Evolutionary conservation across 202 grass and related monocot genomes (phyloP).

Genomic region (Bolboschoenoplectus hybrid): DNA sequence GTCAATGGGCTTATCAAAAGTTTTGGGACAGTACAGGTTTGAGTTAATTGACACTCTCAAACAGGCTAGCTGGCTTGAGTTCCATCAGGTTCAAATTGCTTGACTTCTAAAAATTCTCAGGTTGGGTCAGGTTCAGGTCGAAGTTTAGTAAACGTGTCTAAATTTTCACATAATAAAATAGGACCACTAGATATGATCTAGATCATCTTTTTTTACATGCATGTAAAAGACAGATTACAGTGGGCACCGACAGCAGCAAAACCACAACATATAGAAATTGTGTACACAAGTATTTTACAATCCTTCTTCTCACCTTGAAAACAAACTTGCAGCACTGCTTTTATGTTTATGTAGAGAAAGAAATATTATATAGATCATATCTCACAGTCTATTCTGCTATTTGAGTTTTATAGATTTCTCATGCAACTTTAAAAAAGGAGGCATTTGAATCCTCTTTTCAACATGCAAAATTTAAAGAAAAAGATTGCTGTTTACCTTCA

Average conservation of each 20-base stretch:
- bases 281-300: not conserved
- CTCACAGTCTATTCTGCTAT: not conserved
- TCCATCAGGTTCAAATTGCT: not conserved
- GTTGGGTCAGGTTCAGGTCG: not conserved
- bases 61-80: not conserved
- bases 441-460: not conserved
- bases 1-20: not conserved
- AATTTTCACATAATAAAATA: conserved; percentile 3
- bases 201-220: not conserved
- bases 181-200: not conserved
- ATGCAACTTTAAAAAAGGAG: conserved; percentile 33
- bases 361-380: not conserved
- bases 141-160: not conserved
- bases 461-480: not conserved
- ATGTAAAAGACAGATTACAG: not conserved
- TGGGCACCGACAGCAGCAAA: not conserved
- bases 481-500: conserved; percentile 61
- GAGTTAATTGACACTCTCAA: not conserved
- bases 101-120: not conserved
- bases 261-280: not conserved
- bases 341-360: not conserved
- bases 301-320: not conserved
- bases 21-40: not conserved
- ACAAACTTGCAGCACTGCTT: not conserved
- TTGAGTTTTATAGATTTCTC: not conserved